phyloP scores from a whole-genome alignment of 2,329 filamentous ascomycete species.

The Endothia cerciana region DNA sequence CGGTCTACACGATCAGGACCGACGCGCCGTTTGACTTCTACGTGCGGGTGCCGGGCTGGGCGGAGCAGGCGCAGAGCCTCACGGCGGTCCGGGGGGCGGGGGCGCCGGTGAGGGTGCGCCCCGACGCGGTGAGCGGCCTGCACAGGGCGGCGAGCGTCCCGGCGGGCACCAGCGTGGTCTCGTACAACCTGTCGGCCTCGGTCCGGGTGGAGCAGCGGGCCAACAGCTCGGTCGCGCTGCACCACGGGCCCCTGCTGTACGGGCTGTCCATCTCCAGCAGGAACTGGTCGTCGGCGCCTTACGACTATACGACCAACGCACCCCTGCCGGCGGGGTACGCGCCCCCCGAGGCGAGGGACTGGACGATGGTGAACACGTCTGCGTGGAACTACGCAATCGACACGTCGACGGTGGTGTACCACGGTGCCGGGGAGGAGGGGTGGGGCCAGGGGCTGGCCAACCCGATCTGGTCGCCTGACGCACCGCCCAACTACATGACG shows the following conservation, averaged over 20 bases:
- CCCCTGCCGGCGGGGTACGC: conserved; percentile 33
- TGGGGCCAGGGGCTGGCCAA: conserved; percentile 29
- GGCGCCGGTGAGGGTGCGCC: background rate
- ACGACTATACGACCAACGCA: conserved; percentile 29
- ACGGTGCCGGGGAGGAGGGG: conserved; percentile 22
- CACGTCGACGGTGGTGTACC: conserved; percentile 36
- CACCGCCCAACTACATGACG: conserved; percentile 38
- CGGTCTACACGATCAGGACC: conserved; percentile 38
- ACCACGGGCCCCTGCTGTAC: conserved; percentile 39
- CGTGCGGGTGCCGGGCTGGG: conserved; percentile 39
- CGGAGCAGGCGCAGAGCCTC: conserved; percentile 31
- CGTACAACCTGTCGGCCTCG: conserved; percentile 34
- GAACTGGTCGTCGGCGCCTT: conserved; percentile 32
- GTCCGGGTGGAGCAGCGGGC: conserved; percentile 36
- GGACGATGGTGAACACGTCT: conserved; percentile 35
- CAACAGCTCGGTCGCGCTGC: conserved; percentile 39
- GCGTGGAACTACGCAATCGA: conserved; percentile 41
- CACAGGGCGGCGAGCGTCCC: conserved; percentile 34
- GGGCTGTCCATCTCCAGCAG: conserved; percentile 37
- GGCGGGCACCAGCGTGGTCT: conserved; percentile 31
- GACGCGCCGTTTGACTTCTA: conserved; percentile 38
- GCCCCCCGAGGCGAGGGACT: conserved; percentile 35
- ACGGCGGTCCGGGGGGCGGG: conserved; percentile 20
- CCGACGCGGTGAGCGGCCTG: conserved; percentile 31
- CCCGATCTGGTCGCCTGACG: conserved; percentile 38